Evolutionary conservation across 164 flowering plant genomes (phyloP).

Genomic region (Magnolia sinica): DNA sequence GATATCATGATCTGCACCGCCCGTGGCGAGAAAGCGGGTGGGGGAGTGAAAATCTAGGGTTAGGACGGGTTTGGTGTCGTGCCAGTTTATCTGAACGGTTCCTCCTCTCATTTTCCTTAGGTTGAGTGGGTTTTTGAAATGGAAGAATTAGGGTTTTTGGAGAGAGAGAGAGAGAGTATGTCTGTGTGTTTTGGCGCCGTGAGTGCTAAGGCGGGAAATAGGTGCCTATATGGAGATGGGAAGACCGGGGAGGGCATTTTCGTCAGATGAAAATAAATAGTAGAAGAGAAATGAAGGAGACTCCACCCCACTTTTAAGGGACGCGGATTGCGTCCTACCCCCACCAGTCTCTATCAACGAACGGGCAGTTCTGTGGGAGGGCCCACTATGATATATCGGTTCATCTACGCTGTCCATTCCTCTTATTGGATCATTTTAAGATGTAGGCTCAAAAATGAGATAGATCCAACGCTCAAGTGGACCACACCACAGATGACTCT

Average conservation of each 20-base stretch:
- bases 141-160: not conserved
- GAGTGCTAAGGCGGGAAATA: not conserved
- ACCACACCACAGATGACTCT: no score
- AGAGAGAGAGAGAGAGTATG: not conserved
- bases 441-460: no score
- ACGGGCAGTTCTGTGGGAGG: no score
- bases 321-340: no score
- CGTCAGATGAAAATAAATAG: not conserved
- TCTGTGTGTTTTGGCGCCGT: not conserved
- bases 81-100: constrained; percentile 94
- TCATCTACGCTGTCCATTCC: no score
- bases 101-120: constrained; percentile 68
- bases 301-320: no score
- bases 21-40: constrained; percentile 86
- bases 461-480: no score
- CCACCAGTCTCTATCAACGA: no score
- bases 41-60: constrained; percentile 86
- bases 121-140: not conserved
- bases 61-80: constrained; percentile 81
- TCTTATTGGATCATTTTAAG: no score
- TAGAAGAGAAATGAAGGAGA: not conserved
- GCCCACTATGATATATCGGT: no score
- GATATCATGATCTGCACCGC: constrained; percentile 91
- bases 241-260: not conserved
- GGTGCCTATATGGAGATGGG: not conserved